Percentiles rank a stretch among this genome's conserved stretches.
These are phyloP conservation scores for Cladobotryum protrusum DNA, from an alignment of 2,329 filamentous ascomycete genomes.

Conservation along the genomic window DNA sequence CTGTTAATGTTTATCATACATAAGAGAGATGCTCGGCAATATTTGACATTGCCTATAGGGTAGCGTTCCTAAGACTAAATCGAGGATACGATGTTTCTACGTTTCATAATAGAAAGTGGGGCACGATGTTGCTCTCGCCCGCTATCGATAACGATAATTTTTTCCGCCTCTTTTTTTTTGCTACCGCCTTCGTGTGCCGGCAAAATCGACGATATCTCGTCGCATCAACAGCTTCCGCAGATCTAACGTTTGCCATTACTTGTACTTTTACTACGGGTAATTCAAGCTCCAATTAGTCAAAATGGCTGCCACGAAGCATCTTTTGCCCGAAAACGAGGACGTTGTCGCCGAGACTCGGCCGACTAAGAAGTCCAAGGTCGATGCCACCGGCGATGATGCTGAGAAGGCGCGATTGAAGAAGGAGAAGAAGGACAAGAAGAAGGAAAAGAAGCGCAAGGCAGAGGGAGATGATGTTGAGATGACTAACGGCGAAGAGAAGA, in stretches of 20 bases:
- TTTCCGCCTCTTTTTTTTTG: background rate
- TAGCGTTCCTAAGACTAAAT: no score
- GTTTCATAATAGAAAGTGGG: no score
- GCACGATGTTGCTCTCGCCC: background rate
- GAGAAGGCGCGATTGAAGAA: slow-evolving; percentile 33
- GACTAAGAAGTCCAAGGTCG: slow-evolving; percentile 36
- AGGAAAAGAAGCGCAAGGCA: slow-evolving; percentile 28
- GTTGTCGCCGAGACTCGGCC: slow-evolving; percentile 23
- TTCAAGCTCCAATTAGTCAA: slow-evolving; percentile 2
- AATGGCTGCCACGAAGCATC: slow-evolving; percentile 38
- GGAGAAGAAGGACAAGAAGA: slow-evolving; percentile 35
- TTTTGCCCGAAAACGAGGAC: slow-evolving; percentile 30
- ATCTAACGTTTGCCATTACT: background rate
- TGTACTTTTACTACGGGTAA: background rate
- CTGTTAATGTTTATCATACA: no score
- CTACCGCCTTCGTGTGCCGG: background rate
- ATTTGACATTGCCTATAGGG: no score
- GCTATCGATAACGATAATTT: background rate
- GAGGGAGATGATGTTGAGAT: slow-evolving; percentile 17
- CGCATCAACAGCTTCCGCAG: background rate
- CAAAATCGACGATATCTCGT: background rate
- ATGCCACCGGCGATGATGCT: slow-evolving; percentile 21
- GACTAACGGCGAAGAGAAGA: slow-evolving; percentile 15
- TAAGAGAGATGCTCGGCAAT: no score
- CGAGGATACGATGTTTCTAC: no score